These are phyloP conservation scores for Alnus rubra DNA, from an alignment of 306 rosid genomes.

Conservation along the genomic window DNA sequence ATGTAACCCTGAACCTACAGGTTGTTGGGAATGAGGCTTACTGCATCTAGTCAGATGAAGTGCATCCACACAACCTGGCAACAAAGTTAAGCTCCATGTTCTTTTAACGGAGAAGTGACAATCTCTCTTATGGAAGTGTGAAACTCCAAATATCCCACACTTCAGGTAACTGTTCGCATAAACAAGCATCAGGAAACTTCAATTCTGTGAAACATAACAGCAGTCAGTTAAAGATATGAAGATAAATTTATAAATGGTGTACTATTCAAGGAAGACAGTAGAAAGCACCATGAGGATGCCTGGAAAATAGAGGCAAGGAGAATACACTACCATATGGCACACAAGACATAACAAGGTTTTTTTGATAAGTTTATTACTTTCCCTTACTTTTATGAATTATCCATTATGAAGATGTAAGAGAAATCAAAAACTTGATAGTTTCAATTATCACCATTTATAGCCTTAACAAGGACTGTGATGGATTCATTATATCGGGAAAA, in stretches of 20 bases:
- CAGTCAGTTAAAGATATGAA: not conserved
- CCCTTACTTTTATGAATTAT: not conserved
- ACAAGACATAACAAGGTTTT: not conserved
- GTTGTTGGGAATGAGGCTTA: constrained; percentile 27
- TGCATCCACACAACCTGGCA: constrained; percentile 21
- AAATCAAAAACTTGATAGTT: not conserved
- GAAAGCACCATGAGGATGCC: not conserved
- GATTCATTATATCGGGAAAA: not conserved
- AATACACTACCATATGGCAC: not conserved
- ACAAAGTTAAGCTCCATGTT: constrained; percentile 32
- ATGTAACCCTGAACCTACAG: not conserved
- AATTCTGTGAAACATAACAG: constrained; percentile 33
- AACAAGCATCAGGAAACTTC: constrained; percentile 34
- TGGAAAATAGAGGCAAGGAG: not conserved
- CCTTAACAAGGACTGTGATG: not conserved
- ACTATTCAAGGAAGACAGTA: not conserved
- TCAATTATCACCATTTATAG: not conserved
- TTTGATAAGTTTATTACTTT: not conserved
- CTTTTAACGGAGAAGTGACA: constrained; percentile 7
- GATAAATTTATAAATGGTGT: not conserved
- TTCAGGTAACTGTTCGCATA: constrained; percentile 28
- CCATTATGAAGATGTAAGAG: not conserved
- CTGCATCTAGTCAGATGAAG: constrained; percentile 26
- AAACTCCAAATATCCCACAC: constrained; percentile 36
- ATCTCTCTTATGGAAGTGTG: constrained; percentile 26